Percentiles rank a stretch among this genome's conserved stretches.
Conservation (phyloP, 352 stramenopile species). For the Globisporangium yorkense region DNA sequence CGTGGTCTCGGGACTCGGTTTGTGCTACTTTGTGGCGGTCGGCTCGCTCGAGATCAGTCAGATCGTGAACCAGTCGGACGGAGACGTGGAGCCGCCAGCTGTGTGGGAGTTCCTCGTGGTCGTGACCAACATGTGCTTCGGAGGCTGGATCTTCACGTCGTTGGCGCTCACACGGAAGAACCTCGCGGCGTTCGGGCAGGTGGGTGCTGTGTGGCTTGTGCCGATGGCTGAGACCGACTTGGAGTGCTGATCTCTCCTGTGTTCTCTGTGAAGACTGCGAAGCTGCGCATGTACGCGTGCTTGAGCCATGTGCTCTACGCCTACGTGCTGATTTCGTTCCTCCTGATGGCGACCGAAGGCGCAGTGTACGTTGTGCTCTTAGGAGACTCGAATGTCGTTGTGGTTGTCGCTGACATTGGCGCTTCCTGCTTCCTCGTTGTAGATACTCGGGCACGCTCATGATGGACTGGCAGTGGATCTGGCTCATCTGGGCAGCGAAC, state of each 20-base stretch:
- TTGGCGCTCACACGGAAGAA: constrained; percentile 74
- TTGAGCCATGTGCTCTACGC: constrained; percentile 48
- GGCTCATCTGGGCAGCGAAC: constrained; percentile 75
- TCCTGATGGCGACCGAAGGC: constrained; percentile 70
- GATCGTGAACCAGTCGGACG: constrained; percentile 71
- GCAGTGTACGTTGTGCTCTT: constrained; percentile 51
- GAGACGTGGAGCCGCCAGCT: constrained; percentile 46
- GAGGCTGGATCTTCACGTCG: constrained; percentile 82
- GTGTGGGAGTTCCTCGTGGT: constrained; percentile 79
- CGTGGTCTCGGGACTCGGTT: constrained; percentile 61
- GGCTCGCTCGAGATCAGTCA: constrained; percentile 76
- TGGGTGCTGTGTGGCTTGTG: constrained; percentile 11
- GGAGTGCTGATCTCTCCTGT: not conserved
- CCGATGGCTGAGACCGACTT: not conserved
- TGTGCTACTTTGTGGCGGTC: constrained; percentile 81
- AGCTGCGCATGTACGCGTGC: constrained; percentile 68
- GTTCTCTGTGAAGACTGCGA: constrained; percentile 38
- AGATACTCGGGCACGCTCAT: constrained; percentile 68
- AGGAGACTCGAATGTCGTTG: not conserved
- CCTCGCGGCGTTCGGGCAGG: constrained; percentile 72
- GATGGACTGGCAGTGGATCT: constrained; percentile 67
- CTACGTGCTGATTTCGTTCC: constrained; percentile 68
- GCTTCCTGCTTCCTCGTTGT: not conserved
- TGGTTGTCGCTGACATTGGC: not conserved
- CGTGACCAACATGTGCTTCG: constrained; percentile 78